Conservation (phyloP, 2,329 filamentous ascomycete genomes). For the Helminthosporium solani region DNA sequence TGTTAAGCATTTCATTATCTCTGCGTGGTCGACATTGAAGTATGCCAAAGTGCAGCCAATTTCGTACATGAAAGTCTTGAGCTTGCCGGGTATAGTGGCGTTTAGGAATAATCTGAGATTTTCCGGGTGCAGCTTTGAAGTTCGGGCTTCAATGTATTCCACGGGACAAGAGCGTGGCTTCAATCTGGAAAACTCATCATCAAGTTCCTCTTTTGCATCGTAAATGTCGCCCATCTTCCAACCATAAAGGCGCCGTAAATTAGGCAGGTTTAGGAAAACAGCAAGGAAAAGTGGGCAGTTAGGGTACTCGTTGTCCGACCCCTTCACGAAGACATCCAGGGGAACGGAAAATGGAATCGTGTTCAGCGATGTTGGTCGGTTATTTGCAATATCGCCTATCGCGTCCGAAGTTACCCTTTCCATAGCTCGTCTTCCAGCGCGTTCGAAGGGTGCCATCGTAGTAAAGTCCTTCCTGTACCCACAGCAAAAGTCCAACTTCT, state of each 20-base stretch:
- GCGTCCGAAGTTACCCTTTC: too few species aligned
- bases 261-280: slow-evolving; percentile 2
- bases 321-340: background rate
- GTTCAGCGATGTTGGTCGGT: too few species aligned
- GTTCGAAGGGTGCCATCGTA: too few species aligned
- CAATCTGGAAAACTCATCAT: background rate
- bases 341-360: too few species aligned
- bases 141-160: background rate
- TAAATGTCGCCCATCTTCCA: slow-evolving; percentile 4
- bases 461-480: background rate
- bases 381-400: too few species aligned
- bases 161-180: background rate
- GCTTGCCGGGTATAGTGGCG: slow-evolving; percentile 7
- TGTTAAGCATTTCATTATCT: slow-evolving; percentile 5
- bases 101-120: background rate
- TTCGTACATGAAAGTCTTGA: slow-evolving; percentile 13
- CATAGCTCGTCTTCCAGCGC: too few species aligned
- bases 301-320: background rate
- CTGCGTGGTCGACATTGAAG: background rate
- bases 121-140: background rate
- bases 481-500: background rate
- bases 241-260: slow-evolving; percentile 3
- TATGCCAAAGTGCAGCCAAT: slow-evolving; percentile 3
- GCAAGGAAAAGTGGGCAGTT: background rate
- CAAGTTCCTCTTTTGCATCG: background rate